Evolutionary conservation across 1,284 basidiomycete species (phyloP).

Genomic region (Microbotryomycetes sp.): DNA sequence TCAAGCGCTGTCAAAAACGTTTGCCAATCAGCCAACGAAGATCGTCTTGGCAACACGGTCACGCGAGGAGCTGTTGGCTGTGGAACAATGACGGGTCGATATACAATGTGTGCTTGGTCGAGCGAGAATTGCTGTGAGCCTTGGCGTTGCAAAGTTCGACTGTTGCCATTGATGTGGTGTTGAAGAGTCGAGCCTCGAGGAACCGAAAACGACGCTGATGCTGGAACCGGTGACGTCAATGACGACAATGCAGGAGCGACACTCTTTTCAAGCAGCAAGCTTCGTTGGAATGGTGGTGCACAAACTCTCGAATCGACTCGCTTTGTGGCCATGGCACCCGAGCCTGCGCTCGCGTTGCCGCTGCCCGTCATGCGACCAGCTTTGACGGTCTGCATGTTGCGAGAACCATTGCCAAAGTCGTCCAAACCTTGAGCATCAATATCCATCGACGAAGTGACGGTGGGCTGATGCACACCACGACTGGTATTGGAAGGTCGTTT

Average conservation of each 20-base stretch:
- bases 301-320: constrained; percentile 6
- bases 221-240: not conserved
- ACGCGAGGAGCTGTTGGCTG: constrained; percentile 5
- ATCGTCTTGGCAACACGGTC: not conserved
- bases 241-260: constrained; percentile 15
- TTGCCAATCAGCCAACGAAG: not conserved
- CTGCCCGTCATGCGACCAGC: not conserved
- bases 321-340: not conserved
- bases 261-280: constrained; percentile 12
- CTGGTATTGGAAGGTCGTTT: no score
- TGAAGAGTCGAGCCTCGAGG: no score
- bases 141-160: no score
- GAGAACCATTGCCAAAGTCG: not conserved
- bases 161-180: no score
- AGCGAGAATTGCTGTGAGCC: no score
- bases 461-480: not conserved
- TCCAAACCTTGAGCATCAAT: not conserved
- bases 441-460: not conserved
- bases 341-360: not conserved
- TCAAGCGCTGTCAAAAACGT: constrained; percentile 1
- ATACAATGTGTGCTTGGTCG: constrained; percentile 1
- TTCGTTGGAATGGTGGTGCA: constrained; percentile 29
- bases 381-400: not conserved
- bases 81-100: not conserved
- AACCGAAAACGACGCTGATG: not conserved